Percentiles rank a stretch among this genome's conserved stretches.
Conservation (phyloP, 2,329 filamentous ascomycete species). For the Cladophialophora psammophila region DNA sequence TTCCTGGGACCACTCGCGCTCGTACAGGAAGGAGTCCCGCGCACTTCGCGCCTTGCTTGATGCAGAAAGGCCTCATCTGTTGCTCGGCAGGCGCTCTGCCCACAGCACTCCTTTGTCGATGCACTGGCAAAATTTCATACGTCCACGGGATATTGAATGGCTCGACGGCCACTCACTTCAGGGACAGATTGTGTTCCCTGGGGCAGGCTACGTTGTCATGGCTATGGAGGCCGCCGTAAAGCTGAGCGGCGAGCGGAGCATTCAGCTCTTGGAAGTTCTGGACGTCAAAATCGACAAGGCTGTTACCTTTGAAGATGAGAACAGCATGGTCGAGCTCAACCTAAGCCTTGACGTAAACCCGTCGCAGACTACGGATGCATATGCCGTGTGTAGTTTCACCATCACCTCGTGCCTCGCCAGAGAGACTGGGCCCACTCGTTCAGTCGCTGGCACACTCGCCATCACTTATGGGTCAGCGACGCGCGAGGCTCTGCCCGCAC, state of each 20-base stretch:
- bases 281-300: background rate
- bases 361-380: background rate
- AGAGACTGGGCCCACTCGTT: background rate
- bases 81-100: background rate
- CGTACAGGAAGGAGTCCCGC: background rate
- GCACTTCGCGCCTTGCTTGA: background rate
- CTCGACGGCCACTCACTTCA: slow-evolving; percentile 55
- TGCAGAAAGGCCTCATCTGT: background rate
- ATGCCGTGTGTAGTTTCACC: background rate
- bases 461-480: background rate
- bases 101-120: slow-evolving; percentile 32
- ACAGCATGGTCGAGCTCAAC: slow-evolving; percentile 6
- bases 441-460: background rate
- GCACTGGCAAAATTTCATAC: slow-evolving; percentile 57
- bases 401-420: background rate
- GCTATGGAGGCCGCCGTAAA: slow-evolving; percentile 41
- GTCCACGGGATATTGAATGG: slow-evolving; percentile 54
- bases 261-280: slow-evolving; percentile 5
- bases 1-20: slow-evolving; percentile 2
- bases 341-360: background rate
- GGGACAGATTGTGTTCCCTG: slow-evolving; percentile 45
- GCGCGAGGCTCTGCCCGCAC: background rate
- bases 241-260: background rate
- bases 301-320: slow-evolving; percentile 2
- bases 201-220: slow-evolving; percentile 43